Evolutionary conservation across 257 asterid genomes (phyloP).

Genomic region (Solanum appendiculatum): DNA sequence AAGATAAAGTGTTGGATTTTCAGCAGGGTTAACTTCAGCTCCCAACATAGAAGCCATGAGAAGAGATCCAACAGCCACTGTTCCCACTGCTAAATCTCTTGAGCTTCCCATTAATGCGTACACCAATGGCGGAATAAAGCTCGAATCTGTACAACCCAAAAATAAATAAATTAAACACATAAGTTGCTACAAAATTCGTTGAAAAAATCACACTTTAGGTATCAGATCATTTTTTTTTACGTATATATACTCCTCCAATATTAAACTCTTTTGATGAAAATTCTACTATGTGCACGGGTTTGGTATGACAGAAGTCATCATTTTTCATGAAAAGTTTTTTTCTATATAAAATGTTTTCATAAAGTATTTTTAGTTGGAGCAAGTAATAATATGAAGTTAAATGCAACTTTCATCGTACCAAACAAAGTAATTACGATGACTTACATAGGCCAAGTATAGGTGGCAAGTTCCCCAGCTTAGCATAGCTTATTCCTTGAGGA

Average conservation of each 20-base stretch:
- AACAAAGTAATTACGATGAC: neutral
- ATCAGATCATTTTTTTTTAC: too few species aligned
- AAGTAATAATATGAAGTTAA: too few species aligned
- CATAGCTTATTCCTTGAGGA: slow-evolving; percentile 98
- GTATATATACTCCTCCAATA: too few species aligned
- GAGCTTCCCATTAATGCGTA: slow-evolving; percentile 94
- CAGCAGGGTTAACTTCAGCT: slow-evolving; percentile 28
- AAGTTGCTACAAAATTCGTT: too few species aligned
- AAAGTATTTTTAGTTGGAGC: too few species aligned
- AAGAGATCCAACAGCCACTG: slow-evolving; percentile 81
- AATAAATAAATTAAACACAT: neutral
- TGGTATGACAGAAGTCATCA: neutral
- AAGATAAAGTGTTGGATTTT: slow-evolving; percentile 55
- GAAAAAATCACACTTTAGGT: too few species aligned
- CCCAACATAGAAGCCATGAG: slow-evolving; percentile 71
- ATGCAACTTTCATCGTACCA: too few species aligned
- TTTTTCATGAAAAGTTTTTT: neutral
- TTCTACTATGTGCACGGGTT: too few species aligned
- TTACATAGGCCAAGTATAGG: slow-evolving; percentile 89
- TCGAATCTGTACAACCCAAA: slow-evolving; percentile 43
- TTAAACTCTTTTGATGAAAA: too few species aligned
- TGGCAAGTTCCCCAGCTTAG: slow-evolving; percentile 85
- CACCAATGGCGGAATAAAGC: slow-evolving; percentile 77
- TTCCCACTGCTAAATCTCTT: slow-evolving; percentile 82
- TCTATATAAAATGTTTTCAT: too few species aligned